Conservation (phyloP, 2,329 filamentous ascomycete genomes). For the Chrysoporthe austroafricana region DNA sequence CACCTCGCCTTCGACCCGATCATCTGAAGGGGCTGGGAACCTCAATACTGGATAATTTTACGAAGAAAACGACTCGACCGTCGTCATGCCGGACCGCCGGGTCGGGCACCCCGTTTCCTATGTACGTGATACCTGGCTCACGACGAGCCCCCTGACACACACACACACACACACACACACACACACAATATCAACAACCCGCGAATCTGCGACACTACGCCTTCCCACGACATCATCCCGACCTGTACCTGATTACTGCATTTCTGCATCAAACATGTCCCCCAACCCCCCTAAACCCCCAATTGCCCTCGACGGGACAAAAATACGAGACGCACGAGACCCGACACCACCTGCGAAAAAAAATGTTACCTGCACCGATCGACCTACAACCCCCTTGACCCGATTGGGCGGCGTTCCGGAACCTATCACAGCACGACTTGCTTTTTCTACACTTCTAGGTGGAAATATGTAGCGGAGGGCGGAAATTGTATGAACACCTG, state of each 20-base stretch:
- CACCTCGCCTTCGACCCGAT: constrained; percentile 82
- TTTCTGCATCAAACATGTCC: not conserved
- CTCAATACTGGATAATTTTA: constrained; percentile 1
- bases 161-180: too few species aligned
- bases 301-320: not conserved
- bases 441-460: not conserved
- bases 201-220: constrained; percentile 6
- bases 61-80: constrained; percentile 3
- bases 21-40: constrained; percentile 1
- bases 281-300: not conserved
- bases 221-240: constrained; percentile 15
- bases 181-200: constrained; percentile 4
- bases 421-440: constrained; percentile 1
- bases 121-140: constrained; percentile 30
- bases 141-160: constrained; percentile 12
- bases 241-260: constrained; percentile 4
- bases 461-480: not conserved
- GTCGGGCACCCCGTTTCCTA: constrained; percentile 13
- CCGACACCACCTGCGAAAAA: not conserved
- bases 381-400: not conserved
- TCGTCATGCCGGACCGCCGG: constrained; percentile 3
- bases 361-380: not conserved
- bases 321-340: constrained; percentile 1
- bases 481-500: constrained; percentile 2
- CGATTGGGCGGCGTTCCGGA: constrained; percentile 5